These are phyloP conservation scores for Lactuca saligna DNA, from an alignment of 129 eudicot species.

Conservation along the genomic window DNA sequence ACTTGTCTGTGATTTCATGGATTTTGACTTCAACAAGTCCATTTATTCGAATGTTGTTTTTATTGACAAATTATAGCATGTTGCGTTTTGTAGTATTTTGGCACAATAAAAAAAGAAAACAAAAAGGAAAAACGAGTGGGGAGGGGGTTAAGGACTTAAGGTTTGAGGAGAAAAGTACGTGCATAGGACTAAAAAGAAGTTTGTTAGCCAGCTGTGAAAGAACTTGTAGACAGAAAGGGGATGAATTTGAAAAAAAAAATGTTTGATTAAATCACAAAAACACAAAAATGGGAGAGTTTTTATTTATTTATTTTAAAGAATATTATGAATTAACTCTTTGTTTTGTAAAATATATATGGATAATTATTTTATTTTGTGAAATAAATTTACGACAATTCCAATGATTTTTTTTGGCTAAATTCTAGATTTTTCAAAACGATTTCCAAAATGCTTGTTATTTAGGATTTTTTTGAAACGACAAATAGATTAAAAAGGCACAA, in stretches of 20 bases:
- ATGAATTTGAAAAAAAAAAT: not conserved
- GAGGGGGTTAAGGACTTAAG: not conserved
- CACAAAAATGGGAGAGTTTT: not conserved
- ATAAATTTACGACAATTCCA: not conserved
- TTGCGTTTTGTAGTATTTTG: not conserved
- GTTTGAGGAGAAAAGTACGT: constrained; percentile 2
- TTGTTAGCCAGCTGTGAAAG: constrained; percentile 27
- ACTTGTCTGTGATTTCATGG: not conserved
- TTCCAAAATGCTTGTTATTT: not conserved
- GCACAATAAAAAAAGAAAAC: not conserved
- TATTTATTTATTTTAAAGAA: no score
- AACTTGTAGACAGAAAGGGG: constrained; percentile 6
- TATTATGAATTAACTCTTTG: no score
- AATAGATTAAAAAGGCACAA: no score
- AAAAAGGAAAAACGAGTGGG: no score
- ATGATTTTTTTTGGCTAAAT: not conserved
- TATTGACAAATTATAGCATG: not conserved
- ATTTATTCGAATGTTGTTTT: not conserved
- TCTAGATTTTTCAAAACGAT: not conserved
- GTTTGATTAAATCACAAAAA: not conserved
- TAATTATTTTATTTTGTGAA: not conserved
- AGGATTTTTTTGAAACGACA: no score
- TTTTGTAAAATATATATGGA: no score
- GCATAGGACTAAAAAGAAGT: constrained; percentile 10
- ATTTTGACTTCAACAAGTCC: not conserved